Conservation (phyloP, 148 eudicot species). For the Persicaria maculosa region DNA sequence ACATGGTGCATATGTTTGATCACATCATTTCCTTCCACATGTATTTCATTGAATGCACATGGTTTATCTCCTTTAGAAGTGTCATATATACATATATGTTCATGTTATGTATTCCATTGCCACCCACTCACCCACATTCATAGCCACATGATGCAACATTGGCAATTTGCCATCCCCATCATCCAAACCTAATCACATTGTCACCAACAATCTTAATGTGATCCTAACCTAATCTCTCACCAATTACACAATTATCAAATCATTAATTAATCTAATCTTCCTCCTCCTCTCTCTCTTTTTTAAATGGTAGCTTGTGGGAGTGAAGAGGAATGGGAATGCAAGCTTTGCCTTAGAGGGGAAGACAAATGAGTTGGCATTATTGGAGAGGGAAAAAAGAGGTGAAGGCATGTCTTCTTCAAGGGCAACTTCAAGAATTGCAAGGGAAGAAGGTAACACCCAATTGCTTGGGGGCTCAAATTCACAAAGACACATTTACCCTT, state of each 20-base stretch:
- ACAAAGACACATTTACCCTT: constrained; percentile 56
- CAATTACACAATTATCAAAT: background rate
- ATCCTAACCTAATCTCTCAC: background rate
- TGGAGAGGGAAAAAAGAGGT: constrained; percentile 18
- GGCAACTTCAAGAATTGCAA: constrained; percentile 16
- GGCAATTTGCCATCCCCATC: background rate
- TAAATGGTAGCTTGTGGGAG: constrained; percentile 64
- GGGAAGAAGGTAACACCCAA: constrained; percentile 1
- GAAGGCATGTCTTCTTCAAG: constrained; percentile 31
- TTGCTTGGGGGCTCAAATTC: constrained; percentile 53
- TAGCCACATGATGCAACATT: background rate
- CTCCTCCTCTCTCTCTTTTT: constrained; percentile 7
- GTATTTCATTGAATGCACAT: constrained; percentile 7
- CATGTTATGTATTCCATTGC: background rate
- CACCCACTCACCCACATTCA: background rate
- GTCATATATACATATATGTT: background rate
- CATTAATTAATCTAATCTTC: background rate
- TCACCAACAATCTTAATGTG: background rate
- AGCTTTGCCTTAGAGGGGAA: constrained; percentile 58
- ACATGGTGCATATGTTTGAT: background rate
- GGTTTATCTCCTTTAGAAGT: background rate
- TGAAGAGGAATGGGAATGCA: constrained; percentile 77
- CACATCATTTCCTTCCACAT: background rate
- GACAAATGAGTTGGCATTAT: constrained; percentile 21
- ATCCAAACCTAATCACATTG: constrained; percentile 8